Evolutionary conservation across 257 asterid species (phyloP).

Genomic region (Solanum lignicaule): DNA sequence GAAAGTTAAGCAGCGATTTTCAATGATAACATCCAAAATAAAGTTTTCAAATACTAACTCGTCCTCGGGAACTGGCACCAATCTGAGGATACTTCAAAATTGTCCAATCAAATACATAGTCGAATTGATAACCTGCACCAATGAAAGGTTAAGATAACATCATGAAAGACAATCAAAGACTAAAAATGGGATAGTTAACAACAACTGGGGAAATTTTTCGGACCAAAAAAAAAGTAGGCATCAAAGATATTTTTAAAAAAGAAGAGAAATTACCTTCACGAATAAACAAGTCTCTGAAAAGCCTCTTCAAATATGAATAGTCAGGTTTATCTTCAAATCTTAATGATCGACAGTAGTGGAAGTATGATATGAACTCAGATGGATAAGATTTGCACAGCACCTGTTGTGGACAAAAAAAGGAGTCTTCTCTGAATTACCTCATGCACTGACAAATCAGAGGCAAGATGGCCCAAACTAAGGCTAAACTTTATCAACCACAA

Average conservation of each 20-base stretch:
- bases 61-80: slow-evolving; percentile 11
- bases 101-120: slow-evolving; percentile 28
- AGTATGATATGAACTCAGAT: slow-evolving; percentile 14
- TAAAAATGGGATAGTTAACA: neutral
- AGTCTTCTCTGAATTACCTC: neutral
- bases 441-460: neutral
- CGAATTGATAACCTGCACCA: slow-evolving; percentile 20
- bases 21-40: neutral
- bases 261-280: slow-evolving; percentile 7
- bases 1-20: neutral
- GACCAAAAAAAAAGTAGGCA: neutral
- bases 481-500: neutral
- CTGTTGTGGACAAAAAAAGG: neutral
- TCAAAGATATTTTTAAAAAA: neutral
- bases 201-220: neutral
- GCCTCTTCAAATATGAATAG: slow-evolving; percentile 15
- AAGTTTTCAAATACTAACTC: neutral
- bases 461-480: neutral
- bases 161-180: neutral
- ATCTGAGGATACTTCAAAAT: slow-evolving; percentile 24
- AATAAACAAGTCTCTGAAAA: slow-evolving; percentile 16
- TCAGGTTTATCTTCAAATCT: slow-evolving; percentile 18
- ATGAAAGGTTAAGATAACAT: neutral
- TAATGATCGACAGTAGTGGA: slow-evolving; percentile 16
- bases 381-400: slow-evolving; percentile 20